A percentile compares a stretch with the other conserved stretches of the same genome.
These are phyloP conservation scores for Stentor roeselii DNA, from an alignment of 73 alveolate genomes.

Conservation along the genomic window DNA sequence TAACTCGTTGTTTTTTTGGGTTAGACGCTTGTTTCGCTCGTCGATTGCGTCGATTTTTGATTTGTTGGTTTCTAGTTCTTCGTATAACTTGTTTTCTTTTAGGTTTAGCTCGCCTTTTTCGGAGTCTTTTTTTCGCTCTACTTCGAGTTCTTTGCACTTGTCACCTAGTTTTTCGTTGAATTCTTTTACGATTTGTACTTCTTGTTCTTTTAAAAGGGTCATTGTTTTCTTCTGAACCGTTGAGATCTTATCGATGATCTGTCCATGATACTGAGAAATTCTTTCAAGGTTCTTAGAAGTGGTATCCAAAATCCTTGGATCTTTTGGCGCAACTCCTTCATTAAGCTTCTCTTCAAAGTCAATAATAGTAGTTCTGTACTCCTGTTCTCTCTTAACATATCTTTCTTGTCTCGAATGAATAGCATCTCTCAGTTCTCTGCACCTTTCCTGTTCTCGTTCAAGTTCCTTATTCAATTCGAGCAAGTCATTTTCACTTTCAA, in stretches of 20 bases:
- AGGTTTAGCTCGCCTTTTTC: background rate
- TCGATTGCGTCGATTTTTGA: conserved; percentile 59
- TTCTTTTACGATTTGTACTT: conserved; percentile 57
- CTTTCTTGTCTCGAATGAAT: conserved; percentile 57
- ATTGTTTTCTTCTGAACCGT: conserved; percentile 54
- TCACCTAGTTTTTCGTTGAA: conserved; percentile 46
- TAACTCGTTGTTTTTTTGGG: conserved; percentile 63
- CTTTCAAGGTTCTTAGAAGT: conserved; percentile 40
- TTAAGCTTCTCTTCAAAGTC: conserved; percentile 59
- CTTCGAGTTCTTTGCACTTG: conserved; percentile 7
- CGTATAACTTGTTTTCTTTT: background rate
- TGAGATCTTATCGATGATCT: conserved; percentile 46
- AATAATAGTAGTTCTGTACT: conserved; percentile 64
- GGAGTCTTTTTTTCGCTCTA: background rate
- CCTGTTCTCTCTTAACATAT: conserved; percentile 63
- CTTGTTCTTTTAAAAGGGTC: conserved; percentile 58
- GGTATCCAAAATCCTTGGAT: background rate
- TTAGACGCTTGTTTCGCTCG: conserved; percentile 52
- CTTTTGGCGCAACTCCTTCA: conserved; percentile 54
- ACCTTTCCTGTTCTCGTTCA: conserved; percentile 38
- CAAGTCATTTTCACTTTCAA: background rate
- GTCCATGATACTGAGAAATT: conserved; percentile 37
- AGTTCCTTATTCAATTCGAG: conserved; percentile 30
- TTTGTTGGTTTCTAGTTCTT: conserved; percentile 58
- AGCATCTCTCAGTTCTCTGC: conserved; percentile 52